Percentiles rank a stretch among this genome's conserved stretches.
phyloP scores from a whole-genome alignment of 495 filamentous ascomycete genomes.

The Hyaloscypha hepaticicola region DNA sequence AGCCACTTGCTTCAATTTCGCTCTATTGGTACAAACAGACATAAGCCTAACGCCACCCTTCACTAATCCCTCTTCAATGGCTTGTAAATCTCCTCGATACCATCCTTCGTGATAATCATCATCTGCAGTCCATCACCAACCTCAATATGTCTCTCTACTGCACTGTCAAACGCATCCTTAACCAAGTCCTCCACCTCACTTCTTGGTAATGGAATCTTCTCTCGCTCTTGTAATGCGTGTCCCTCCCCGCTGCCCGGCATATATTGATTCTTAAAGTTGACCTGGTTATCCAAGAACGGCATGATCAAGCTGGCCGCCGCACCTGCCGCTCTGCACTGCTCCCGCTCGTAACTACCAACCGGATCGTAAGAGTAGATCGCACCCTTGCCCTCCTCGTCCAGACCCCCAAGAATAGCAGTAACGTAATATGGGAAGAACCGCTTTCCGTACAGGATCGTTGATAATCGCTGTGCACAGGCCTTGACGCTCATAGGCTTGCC shows the following conservation, averaged over 20 bases:
- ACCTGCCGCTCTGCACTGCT: constrained; percentile 91
- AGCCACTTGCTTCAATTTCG: constrained; percentile 3
- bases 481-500: constrained; percentile 89
- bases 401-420: constrained; percentile 83
- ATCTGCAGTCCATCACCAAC: constrained; percentile 96
- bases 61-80: constrained; percentile 87
- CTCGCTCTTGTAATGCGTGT: constrained; percentile 70
- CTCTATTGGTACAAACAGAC: constrained; percentile 17
- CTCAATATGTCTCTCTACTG: constrained; percentile 97
- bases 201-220: constrained; percentile 62
- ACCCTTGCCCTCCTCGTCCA: constrained; percentile 93
- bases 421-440: constrained; percentile 99
- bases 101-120: constrained; percentile 83
- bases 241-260: constrained; percentile 83
- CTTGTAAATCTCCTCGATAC: constrained; percentile 80
- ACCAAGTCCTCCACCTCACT: constrained; percentile 81
- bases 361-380: constrained; percentile 97
- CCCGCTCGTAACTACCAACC: constrained; percentile 92
- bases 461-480: constrained; percentile 88
- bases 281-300: constrained; percentile 98
- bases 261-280: constrained; percentile 99
- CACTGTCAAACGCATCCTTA: constrained; percentile 95
- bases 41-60: not conserved
- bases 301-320: constrained; percentile 97
- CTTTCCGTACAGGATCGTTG: constrained; percentile 92